Percentiles rank a stretch among this genome's conserved stretches.
phyloP scores from a whole-genome alignment of 805 yeast species.

The Pichia membranifaciens region DNA sequence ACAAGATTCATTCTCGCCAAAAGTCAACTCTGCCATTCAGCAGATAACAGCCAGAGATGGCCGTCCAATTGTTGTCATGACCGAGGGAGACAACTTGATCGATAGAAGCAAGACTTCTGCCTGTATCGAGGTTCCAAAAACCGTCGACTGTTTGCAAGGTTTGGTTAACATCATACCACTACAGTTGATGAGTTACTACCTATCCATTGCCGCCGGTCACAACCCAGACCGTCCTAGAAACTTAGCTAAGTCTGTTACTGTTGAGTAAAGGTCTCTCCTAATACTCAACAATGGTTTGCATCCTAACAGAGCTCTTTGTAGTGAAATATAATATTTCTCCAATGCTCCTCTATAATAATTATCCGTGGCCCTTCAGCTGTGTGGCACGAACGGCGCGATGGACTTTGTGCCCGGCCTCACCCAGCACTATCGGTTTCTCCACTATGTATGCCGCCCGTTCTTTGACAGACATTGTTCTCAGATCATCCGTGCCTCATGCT shows the following conservation, averaged over 20 bases:
- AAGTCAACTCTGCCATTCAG: conserved; percentile 90
- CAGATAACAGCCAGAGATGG: conserved; percentile 98
- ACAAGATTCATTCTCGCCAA: conserved; percentile 91
- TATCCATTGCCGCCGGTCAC: conserved; percentile 89
- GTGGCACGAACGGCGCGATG: conserved; percentile 4
- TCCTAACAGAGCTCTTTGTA: too few species aligned
- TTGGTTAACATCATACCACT: conserved; percentile 88
- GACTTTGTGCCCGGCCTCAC: too few species aligned
- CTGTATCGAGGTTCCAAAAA: conserved; percentile 83
- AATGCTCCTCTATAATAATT: too few species aligned
- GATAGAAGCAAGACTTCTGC: conserved; percentile 52
- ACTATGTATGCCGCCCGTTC: too few species aligned
- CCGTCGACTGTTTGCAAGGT: conserved; percentile 98
- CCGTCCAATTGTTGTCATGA: conserved; percentile 88
- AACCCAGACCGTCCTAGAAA: conserved; percentile 99
- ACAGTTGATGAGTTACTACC: conserved; percentile 94
- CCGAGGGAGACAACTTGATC: conserved; percentile 67
- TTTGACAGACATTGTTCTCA: too few species aligned
- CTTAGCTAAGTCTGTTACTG: conserved; percentile 97
- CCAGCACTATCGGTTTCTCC: too few species aligned
- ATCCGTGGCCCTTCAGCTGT: background rate
- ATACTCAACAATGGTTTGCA: too few species aligned
- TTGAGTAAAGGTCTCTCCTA: conserved; percentile 68
- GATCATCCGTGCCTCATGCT: too few species aligned
- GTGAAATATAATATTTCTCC: too few species aligned